phyloP scores from a whole-genome alignment of 306 rosid genomes.

The Hylodesmum podocarpum region DNA sequence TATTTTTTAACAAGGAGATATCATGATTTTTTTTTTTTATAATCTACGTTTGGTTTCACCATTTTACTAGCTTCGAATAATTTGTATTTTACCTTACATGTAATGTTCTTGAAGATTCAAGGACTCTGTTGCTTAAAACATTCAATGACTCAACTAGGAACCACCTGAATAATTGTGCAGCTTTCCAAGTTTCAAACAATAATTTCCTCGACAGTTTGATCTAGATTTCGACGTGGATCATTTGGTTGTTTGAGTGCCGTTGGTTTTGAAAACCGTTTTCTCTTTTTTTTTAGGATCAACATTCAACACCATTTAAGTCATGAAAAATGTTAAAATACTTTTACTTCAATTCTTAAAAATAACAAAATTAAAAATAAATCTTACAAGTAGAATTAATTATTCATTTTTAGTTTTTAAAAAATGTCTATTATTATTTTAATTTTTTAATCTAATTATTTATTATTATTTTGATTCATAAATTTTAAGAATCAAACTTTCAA shows the following conservation, averaged over 20 bases:
- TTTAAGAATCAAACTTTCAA: too few species aligned
- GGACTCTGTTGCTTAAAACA: background rate
- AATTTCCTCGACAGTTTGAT: background rate
- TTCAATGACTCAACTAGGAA: background rate
- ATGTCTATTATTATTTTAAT: too few species aligned
- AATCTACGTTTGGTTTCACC: background rate
- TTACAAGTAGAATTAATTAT: too few species aligned
- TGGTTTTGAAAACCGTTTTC: too few species aligned
- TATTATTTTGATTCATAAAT: too few species aligned
- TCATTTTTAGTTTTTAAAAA: too few species aligned
- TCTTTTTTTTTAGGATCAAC: too few species aligned
- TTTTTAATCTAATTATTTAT: too few species aligned
- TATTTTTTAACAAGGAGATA: constrained; percentile 15
- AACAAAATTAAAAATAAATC: too few species aligned
- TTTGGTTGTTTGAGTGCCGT: background rate
- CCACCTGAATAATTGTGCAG: background rate
- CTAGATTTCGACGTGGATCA: background rate
- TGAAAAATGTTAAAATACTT: too few species aligned
- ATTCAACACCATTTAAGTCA: too few species aligned
- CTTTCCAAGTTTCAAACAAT: background rate
- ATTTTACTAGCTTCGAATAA: background rate
- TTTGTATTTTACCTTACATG: background rate
- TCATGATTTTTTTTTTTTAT: constrained; percentile 14
- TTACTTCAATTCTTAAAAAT: too few species aligned
- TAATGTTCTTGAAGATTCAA: background rate